Evolutionary conservation across 306 rosid species (phyloP), one percentile per base, ranked within the genome.

Genomic region (Luffa acutangula): DNA sequence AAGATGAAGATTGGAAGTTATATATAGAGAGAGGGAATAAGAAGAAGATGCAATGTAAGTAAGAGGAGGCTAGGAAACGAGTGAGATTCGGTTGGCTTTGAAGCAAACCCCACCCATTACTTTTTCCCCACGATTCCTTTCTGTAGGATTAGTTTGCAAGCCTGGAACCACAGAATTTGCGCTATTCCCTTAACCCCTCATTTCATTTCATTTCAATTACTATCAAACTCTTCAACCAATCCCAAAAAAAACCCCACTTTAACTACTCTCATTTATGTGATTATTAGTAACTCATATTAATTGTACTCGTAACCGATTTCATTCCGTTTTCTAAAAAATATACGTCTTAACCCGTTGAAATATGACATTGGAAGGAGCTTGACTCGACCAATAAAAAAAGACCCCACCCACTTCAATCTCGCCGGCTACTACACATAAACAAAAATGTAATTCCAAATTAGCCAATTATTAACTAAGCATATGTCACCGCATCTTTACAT

Each of bases 81-180:
- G 97, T 91, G 92, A 91, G 95, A 94, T 94, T 91, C 97, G 92
- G 96, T 92, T 90, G 95, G 93, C 87, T 89, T 90, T 85, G 93
- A 94, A 94, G 98, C 97, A 94, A 94, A 89, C 97, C 84, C 93
- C 93, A 89, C 96, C 85, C 94, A 78, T 89, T 92, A 85, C 97
- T 92, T 94, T 88, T 88, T 71, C 78, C 84, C 82, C 85, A 92
- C 91, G 97, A 88, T 91, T 92, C 95, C 93, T 91, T 87, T 87
- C 89, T 89, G 89, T 87, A 92, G 83, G 88, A 88, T 93, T 90
- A 88, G 85, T 78, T 87, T 91, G 95, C 97, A 92, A 92, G 96
- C 94, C 97, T 94, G 90, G 91, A 89, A 88, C 96, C 73, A 66
- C 73, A 66, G 73, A 66, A 66, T 66, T 66, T 66, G 72, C 72